These are phyloP conservation scores for Candida xiaguanensis DNA, from an alignment of 805 yeast species.

Conservation along the genomic window DNA sequence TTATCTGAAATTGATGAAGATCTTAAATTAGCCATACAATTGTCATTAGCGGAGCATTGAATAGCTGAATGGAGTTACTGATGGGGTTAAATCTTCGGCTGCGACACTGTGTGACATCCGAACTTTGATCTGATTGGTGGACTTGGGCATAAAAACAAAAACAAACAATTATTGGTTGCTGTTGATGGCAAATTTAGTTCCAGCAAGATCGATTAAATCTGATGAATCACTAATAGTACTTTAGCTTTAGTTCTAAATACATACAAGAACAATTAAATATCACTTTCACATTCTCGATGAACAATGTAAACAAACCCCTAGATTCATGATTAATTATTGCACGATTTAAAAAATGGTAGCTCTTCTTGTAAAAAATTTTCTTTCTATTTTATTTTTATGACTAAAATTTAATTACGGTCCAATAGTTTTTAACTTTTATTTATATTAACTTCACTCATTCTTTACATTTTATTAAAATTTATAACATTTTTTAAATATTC, in stretches of 20 bases:
- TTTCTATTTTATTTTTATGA: no score
- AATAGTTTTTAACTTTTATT: no score
- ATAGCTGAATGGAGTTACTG: not conserved
- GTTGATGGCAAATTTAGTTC: not conserved
- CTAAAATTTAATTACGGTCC: no score
- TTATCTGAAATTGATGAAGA: slow-evolving; percentile 16
- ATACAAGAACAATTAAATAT: no score
- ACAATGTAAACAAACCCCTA: no score
- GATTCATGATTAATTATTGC: no score
- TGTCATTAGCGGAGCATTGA: slow-evolving; percentile 20
- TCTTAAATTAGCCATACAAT: slow-evolving; percentile 15
- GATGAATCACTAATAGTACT: not conserved
- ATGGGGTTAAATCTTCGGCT: not conserved
- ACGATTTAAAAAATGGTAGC: no score
- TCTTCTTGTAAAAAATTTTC: no score
- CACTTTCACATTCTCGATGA: no score
- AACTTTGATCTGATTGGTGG: not conserved
- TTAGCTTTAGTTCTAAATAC: no score
- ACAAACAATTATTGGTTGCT: not conserved
- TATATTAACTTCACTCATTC: no score
- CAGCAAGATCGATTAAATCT: no score
- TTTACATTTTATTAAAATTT: not conserved
- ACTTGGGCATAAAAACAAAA: not conserved
- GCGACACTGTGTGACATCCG: not conserved
- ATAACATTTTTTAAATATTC: not conserved